Conservation (phyloP, 2,329 filamentous ascomycete species). For the Colletotrichum sp. region DNA sequence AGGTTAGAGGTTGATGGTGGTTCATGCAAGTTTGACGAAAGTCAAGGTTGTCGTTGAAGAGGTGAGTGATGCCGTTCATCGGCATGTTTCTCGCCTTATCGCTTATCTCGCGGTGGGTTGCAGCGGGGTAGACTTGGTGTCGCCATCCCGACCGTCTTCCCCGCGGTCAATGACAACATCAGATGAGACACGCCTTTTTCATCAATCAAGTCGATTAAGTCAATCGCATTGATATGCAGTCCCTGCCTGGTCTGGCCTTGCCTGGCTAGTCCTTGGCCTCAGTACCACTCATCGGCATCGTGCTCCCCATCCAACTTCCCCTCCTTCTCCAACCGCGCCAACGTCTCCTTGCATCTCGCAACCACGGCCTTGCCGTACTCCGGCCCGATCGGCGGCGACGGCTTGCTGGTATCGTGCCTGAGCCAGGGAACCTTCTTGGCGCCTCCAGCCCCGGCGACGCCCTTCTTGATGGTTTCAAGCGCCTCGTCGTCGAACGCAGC, state of each 20-base stretch:
- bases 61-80: not conserved
- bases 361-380: constrained; percentile 31
- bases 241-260: not conserved
- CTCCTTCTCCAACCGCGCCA: constrained; percentile 23
- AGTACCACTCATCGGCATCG: constrained; percentile 23
- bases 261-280: not conserved
- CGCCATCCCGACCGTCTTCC: not conserved
- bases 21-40: not conserved
- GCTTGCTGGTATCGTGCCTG: constrained; percentile 24
- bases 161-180: not conserved
- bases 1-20: not conserved
- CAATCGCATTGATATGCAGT: not conserved
- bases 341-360: constrained; percentile 25
- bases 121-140: constrained; percentile 15
- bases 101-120: constrained; percentile 14
- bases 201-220: not conserved
- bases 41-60: not conserved
- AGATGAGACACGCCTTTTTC: not conserved
- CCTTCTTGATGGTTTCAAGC: not conserved
- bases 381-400: constrained; percentile 26
- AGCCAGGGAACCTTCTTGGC: constrained; percentile 25
- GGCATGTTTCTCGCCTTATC: not conserved
- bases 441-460: not conserved
- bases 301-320: constrained; percentile 24
- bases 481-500: constrained; percentile 15